Base-by-base conservation (phyloP, 495 filamentous ascomycete species). In the Penicillium lagena region DNA sequence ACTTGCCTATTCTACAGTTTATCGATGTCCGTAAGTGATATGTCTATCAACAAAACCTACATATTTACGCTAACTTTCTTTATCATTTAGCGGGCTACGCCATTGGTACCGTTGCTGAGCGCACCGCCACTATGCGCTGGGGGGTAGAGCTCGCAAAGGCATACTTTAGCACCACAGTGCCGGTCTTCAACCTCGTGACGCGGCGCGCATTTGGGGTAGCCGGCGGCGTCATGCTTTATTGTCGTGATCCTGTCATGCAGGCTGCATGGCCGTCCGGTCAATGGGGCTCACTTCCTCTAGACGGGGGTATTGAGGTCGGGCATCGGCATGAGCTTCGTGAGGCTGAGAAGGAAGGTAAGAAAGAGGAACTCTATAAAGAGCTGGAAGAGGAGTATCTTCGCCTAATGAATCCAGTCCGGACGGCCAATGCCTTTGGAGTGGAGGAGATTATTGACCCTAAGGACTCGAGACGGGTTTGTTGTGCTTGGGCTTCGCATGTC, bases 391-490 rank as follows among this genome's bases (percentile, higher is more conserved):
- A 79, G 52, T 83, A 83, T 53, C 49, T 66, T 27, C 60, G 75
- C 12, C 45, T 82, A 43, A 83, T 82, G 78, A 83, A 81, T 46
- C 80, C 80, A 0, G 77, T 82, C 29, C 62, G 78, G 12, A 82
- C 79, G 32, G 80, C 80, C 9, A 81, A 81, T 63, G 71, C 77
- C 7, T 83, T 83, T 55, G 78, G 79, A 0, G 65, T 81, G 1
- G 80, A 83, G 56, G 78, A 83, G 56, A 80, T 82, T 22, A 77
- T 82, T 44, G 80, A 82, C 54, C 80, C 80, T 10, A 75, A 71
- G 36, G 60, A 71, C 40, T 82, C 78, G 12, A 58, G 80, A n/a
- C 39, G 55, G 40, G 56, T 81, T 17, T 75, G 76, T 32, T 70
- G 64, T 39, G 63, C 68, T 29, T 82, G 79, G 80, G 63, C 70